Evolutionary conservation across 768 basidiomycete genomes (phyloP), one percentile per base, ranked within the genome.

Genomic region (Suillus tomentosus): DNA sequence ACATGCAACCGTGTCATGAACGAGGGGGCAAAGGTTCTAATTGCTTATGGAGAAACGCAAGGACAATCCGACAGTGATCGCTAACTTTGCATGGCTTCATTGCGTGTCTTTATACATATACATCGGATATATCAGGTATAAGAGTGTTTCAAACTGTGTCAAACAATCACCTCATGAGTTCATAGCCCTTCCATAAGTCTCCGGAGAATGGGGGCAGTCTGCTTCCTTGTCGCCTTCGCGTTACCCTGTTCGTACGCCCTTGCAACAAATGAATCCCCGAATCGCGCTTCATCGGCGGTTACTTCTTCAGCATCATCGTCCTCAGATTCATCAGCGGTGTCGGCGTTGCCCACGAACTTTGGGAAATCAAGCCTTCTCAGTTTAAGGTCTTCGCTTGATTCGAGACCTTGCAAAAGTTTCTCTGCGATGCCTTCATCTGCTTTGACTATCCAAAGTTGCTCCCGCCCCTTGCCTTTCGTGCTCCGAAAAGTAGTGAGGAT

Each of bases 401-500:
- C 87, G 27, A 96, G 73, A 1, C 88, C 89, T 15, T 76, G 72
- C 74, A 84, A 89, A 50, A 92, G 75, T 37, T 68, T 75, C 5
- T 80, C 75, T 9, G 80, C 64, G 53, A 81, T 77, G 39, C 76
- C 65, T 11, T 62, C 36, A 39, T 67, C 61, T 22, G n/a, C 36
- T 6, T 85, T 79, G 3, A 92, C 78, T 42, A 92, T 77, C 83
- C 90, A 86, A 62, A 89, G 75, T 76, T 87, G 78, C 78, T 94
- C 89, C 51, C 93, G 79, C 65, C 80, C 82, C 68, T 91, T 90
- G 48, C 81, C 81, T 47, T 80, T 79, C 57, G 76, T 77, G 36
- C 69, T 73, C 22, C 78, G 79, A 79, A 86, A 96, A 0, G 87
- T 84, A 6, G 94, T 96, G 50, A 98, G 81, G 40, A 96, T 83